A percentile compares a stretch with the other conserved stretches of the same genome.
Evolutionary conservation across 495 filamentous ascomycete species (phyloP).

Genomic region (Neurospora africana): DNA sequence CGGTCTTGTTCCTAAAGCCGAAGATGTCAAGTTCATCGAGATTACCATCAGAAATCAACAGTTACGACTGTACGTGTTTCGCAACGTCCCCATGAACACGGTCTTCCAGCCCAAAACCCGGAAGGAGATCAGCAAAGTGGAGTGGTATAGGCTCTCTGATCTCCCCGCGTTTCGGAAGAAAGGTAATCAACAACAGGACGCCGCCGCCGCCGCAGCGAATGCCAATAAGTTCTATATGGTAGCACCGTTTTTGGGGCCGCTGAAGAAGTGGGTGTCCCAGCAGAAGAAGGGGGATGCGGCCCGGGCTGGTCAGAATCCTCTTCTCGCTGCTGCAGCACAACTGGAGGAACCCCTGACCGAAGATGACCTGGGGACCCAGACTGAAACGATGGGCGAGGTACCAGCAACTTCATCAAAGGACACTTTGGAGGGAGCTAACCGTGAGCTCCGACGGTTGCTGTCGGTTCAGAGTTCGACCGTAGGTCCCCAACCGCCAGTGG

Average conservation of each 20-base stretch:
- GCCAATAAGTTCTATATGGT: slow-evolving; percentile 97
- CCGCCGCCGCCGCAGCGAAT: slow-evolving; percentile 44
- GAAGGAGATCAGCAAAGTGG: slow-evolving; percentile 94
- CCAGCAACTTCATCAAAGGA: slow-evolving; percentile 21
- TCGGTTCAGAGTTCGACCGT: slow-evolving; percentile 46
- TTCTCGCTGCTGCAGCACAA: slow-evolving; percentile 16
- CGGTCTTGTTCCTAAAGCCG: slow-evolving; percentile 57
- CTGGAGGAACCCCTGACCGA: slow-evolving; percentile 31
- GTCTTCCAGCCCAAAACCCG: slow-evolving; percentile 79
- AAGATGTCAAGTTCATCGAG: slow-evolving; percentile 68
- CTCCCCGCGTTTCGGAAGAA: slow-evolving; percentile 64
- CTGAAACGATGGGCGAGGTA: slow-evolving; percentile 9
- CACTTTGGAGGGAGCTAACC: slow-evolving; percentile 46
- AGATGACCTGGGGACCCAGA: slow-evolving; percentile 27
- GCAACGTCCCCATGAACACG: slow-evolving; percentile 74
- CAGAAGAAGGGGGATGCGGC: slow-evolving; percentile 59
- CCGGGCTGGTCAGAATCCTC: slow-evolving; percentile 20
- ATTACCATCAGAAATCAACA: slow-evolving; percentile 86
- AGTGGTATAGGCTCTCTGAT: slow-evolving; percentile 84
- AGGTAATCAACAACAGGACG: slow-evolving; percentile 38
- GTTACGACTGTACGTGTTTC: slow-evolving; percentile 81
- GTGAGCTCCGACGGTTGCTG: slow-evolving; percentile 53
- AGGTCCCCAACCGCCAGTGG: slow-evolving; percentile 22
- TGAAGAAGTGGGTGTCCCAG: slow-evolving; percentile 84
- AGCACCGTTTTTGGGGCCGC: slow-evolving; percentile 71